phyloP scores from a whole-genome alignment of 768 basidiomycete species.

The Rhodosporidiobolus sp. region DNA sequence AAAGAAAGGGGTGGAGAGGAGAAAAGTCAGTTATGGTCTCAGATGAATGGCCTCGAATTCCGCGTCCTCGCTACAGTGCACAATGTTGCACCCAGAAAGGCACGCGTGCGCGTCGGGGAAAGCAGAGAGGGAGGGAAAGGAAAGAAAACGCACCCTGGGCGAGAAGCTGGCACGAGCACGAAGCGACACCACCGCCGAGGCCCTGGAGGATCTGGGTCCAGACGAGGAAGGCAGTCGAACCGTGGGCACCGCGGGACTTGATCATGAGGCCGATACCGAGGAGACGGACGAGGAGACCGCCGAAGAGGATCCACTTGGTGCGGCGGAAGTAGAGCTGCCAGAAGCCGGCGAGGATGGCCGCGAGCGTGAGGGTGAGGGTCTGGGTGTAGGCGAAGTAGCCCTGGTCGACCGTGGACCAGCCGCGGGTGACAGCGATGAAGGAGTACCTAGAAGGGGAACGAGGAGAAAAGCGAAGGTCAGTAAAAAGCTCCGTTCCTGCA shows the following conservation, averaged over 20 bases:
- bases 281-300: constrained; percentile 62
- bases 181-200: constrained; percentile 67
- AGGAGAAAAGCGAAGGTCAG: constrained; percentile 50
- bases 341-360: constrained; percentile 62
- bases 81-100: no score
- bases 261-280: constrained; percentile 69
- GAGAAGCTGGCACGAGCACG: constrained; percentile 48
- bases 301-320: constrained; percentile 60
- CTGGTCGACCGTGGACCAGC: constrained; percentile 47
- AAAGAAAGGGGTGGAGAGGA: constrained; percentile 59
- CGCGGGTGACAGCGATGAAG: constrained; percentile 7
- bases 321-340: constrained; percentile 58
- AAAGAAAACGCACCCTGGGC: constrained; percentile 44
- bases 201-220: constrained; percentile 70
- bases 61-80: no score
- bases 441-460: not conserved
- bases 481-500: no score
- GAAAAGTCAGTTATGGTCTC: constrained; percentile 44
- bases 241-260: constrained; percentile 62
- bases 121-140: constrained; percentile 27
- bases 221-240: constrained; percentile 55
- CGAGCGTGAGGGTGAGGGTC: constrained; percentile 55
- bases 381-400: constrained; percentile 64
- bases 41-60: no score
- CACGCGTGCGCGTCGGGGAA: no score